These are phyloP conservation scores for Pichia deserticola DNA, from an alignment of 805 yeast species.

Conservation along the genomic window DNA sequence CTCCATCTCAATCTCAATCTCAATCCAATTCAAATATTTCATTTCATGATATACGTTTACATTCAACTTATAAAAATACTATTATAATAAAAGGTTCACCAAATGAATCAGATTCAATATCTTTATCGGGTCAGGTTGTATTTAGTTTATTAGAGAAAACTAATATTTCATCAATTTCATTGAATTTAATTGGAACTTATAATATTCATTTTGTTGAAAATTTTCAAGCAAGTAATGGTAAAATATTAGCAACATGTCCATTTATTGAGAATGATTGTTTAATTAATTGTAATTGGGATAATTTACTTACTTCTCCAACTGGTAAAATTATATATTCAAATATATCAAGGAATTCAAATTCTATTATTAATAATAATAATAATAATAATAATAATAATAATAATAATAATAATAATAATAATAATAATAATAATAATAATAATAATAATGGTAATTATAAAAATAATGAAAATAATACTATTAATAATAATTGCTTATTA, in stretches of 20 bases:
- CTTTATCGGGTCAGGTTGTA: conserved; percentile 38
- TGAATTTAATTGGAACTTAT: conserved; percentile 37
- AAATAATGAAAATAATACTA: background rate
- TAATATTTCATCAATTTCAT: conserved; percentile 18
- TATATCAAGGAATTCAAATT: no score
- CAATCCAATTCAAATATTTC: background rate
- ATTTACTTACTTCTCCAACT: conserved; percentile 33
- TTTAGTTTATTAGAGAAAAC: background rate
- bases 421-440: no score
- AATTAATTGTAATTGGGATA: conserved; percentile 41
- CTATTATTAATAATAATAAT: no score
- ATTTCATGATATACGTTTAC: conserved; percentile 9
- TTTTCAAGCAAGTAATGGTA: conserved; percentile 21
- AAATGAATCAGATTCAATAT: background rate
- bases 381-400: background rate
- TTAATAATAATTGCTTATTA: no score
- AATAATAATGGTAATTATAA: background rate
- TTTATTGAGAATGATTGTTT: conserved; percentile 34
- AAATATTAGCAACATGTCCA: conserved; percentile 24
- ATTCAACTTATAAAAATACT: conserved; percentile 31
- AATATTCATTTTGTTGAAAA: conserved; percentile 35
- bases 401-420: background rate
- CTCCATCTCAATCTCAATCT: background rate
- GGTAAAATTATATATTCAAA: conserved; percentile 21
- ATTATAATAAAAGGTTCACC: background rate